phyloP scores from a whole-genome alignment of 805 yeast species.

The Maudiozyma turicensis region DNA sequence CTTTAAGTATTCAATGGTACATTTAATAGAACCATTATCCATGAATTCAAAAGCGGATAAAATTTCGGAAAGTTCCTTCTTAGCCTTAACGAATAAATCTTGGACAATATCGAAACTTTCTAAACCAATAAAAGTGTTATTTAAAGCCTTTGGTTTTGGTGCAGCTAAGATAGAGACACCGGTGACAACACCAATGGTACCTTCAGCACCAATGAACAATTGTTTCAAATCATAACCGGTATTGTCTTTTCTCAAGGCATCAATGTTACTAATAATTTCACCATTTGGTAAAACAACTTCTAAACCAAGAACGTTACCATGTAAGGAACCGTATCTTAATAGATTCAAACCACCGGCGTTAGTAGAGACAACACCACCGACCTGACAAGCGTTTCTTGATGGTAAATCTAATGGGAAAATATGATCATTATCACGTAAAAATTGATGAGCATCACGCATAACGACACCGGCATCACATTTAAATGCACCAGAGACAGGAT shows the following conservation, averaged over 20 bases:
- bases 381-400: constrained; percentile 93
- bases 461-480: constrained; percentile 88
- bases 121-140: constrained; percentile 85
- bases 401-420: constrained; percentile 91
- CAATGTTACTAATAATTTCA: constrained; percentile 64
- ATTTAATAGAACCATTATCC: constrained; percentile 62
- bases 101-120: constrained; percentile 77
- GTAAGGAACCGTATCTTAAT: constrained; percentile 81
- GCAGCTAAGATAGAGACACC: constrained; percentile 87
- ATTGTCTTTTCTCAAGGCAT: constrained; percentile 87
- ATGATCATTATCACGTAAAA: constrained; percentile 65
- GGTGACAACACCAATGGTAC: constrained; percentile 83
- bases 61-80: constrained; percentile 69
- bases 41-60: constrained; percentile 89
- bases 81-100: constrained; percentile 68
- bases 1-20: constrained; percentile 51
- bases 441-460: constrained; percentile 74
- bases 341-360: constrained; percentile 93
- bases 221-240: constrained; percentile 93
- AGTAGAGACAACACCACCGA: constrained; percentile 91
- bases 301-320: constrained; percentile 82
- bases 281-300: constrained; percentile 91
- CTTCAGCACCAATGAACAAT: constrained; percentile 88
- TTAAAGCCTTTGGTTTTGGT: constrained; percentile 71
- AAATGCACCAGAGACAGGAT: constrained; percentile 69